These are phyloP conservation scores for Parasarocladium wereldwijsianum DNA, from an alignment of 2,329 filamentous ascomycete genomes.

Conservation along the genomic window DNA sequence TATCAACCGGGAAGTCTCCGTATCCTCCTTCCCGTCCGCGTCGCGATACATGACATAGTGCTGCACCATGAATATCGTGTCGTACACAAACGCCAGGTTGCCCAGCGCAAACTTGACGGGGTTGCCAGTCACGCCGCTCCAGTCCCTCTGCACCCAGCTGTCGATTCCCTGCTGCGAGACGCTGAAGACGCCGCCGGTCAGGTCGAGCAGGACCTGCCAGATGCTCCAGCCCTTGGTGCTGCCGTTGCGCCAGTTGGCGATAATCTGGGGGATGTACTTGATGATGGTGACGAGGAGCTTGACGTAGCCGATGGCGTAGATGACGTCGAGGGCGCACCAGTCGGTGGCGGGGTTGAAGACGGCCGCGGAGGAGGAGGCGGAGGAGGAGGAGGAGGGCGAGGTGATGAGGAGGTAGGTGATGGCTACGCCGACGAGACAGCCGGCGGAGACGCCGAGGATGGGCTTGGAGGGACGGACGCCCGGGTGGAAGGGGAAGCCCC, in stretches of 20 bases:
- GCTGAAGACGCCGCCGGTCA: slow-evolving; percentile 68
- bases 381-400: too few relatives aligned
- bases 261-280: slow-evolving; percentile 83
- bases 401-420: slow-evolving; percentile 32
- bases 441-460: slow-evolving; percentile 56
- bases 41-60: slow-evolving; percentile 66
- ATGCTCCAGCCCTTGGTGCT: slow-evolving; percentile 87
- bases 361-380: slow-evolving; percentile 10
- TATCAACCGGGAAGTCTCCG: slow-evolving; percentile 12
- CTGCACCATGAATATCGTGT: slow-evolving; percentile 73
- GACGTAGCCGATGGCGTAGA: slow-evolving; percentile 65
- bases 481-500: slow-evolving; percentile 55
- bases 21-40: slow-evolving; percentile 7
- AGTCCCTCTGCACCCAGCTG: slow-evolving; percentile 70
- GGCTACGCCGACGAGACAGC: slow-evolving; percentile 47
- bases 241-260: slow-evolving; percentile 69
- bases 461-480: slow-evolving; percentile 41
- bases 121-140: slow-evolving; percentile 83
- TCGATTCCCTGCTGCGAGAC: slow-evolving; percentile 73
- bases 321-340: slow-evolving; percentile 50
- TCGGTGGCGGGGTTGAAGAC: slow-evolving; percentile 22
- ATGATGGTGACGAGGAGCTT: slow-evolving; percentile 79
- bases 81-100: slow-evolving; percentile 76
- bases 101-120: slow-evolving; percentile 79
- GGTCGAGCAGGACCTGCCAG: slow-evolving; percentile 67